These are phyloP conservation scores for Pseudocercospora fuligena DNA, from an alignment of 2,329 filamentous ascomycete species.

Conservation along the genomic window DNA sequence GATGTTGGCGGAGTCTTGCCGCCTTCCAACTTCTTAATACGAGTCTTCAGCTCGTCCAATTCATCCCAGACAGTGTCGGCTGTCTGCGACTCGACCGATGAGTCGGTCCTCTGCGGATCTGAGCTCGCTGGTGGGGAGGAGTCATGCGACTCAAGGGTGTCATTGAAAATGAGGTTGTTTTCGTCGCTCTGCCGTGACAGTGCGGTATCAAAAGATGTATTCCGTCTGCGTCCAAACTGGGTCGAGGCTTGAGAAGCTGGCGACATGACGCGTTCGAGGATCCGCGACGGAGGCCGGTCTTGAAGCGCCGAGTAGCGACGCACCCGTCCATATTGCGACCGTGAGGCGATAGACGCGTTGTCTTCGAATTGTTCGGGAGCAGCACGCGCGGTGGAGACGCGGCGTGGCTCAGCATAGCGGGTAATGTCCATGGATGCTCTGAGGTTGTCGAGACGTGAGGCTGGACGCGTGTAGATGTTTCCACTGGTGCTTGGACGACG, in stretches of 20 bases:
- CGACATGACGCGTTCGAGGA: conserved; percentile 32
- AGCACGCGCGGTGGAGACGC: conserved; percentile 16
- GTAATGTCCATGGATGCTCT: conserved; percentile 27
- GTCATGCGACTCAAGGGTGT: conserved; percentile 26
- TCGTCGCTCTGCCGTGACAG: conserved; percentile 11
- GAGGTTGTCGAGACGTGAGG: conserved; percentile 29
- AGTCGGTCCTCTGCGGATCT: conserved; percentile 51
- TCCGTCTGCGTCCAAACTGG: conserved; percentile 31
- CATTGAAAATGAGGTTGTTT: conserved; percentile 9
- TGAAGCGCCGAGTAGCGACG: conserved; percentile 27
- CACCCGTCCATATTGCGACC: conserved; percentile 30
- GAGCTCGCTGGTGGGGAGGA: conserved; percentile 44
- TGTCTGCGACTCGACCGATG: conserved; percentile 84
- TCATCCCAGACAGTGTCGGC: conserved; percentile 97
- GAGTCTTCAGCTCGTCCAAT: conserved; percentile 89
- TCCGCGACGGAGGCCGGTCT: conserved; percentile 31
- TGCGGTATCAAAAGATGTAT: conserved; percentile 19
- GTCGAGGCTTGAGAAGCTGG: conserved; percentile 37
- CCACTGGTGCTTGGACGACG: conserved; percentile 31
- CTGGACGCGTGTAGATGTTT: conserved; percentile 25
- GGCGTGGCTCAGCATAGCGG: conserved; percentile 12
- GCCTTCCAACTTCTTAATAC: conserved; percentile 88
- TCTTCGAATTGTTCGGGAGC: conserved; percentile 29
- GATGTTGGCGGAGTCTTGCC: conserved; percentile 79
- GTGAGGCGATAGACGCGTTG: conserved; percentile 27